phyloP scores from a whole-genome alignment of 202 grass and related monocot species.

The Setaria italica region DNA sequence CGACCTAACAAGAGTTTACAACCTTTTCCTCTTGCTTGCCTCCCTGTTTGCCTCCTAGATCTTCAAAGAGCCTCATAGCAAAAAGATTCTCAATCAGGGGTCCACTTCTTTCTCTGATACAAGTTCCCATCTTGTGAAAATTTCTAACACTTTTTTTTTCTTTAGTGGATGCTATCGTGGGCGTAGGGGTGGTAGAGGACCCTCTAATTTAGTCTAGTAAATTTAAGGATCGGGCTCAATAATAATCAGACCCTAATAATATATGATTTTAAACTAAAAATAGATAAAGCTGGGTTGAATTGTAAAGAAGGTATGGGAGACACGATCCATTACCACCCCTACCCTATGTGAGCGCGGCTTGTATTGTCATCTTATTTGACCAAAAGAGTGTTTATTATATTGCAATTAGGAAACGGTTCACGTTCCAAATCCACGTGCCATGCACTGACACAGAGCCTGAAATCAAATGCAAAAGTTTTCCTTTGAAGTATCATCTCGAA shows the following conservation, averaged over 20 bases:
- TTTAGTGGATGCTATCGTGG: neutral
- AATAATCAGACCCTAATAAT: too few relatives aligned
- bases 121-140: neutral
- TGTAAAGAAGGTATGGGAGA: too few relatives aligned
- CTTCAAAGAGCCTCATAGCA: neutral
- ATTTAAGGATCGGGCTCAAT: too few relatives aligned
- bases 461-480: neutral
- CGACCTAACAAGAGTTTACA: neutral
- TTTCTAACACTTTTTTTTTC: neutral
- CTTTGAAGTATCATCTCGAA: neutral
- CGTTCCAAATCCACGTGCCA: neutral
- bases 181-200: too few relatives aligned
- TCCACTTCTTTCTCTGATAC: neutral
- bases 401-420: neutral
- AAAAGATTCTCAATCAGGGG: neutral
- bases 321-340: too few relatives aligned
- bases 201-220: too few relatives aligned
- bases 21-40: neutral
- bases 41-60: neutral
- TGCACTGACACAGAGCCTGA: neutral
- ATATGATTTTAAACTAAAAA: too few relatives aligned
- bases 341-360: neutral
- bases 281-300: too few relatives aligned
- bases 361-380: neutral
- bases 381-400: neutral